Conservation (phyloP, 176 grass and related monocot species). For the Hordeum vulgare region DNA sequence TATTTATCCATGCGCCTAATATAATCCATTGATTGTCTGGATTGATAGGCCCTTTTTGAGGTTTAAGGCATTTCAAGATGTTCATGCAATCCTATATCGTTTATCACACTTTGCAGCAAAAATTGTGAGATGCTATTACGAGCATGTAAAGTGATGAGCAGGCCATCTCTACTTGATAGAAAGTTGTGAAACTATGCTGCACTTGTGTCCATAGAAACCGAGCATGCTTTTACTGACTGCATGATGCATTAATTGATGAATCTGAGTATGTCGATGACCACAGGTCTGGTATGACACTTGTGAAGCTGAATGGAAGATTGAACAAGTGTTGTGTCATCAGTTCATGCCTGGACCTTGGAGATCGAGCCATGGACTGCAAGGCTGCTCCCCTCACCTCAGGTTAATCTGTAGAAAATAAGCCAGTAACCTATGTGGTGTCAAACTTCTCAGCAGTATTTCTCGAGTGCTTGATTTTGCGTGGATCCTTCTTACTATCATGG, state of each 20-base stretch:
- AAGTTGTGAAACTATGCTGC: too few species aligned
- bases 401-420: neutral
- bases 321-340: slow-evolving; percentile 24
- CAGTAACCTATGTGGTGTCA: neutral
- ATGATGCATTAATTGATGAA: slow-evolving; percentile 17
- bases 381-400: slow-evolving; percentile 13
- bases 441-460: neutral
- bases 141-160: too few species aligned
- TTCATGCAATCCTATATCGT: too few species aligned
- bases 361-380: slow-evolving; percentile 19
- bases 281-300: neutral
- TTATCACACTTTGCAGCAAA: too few species aligned
- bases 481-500: neutral
- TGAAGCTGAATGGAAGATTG: slow-evolving; percentile 29
- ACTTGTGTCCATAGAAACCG: neutral
- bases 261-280: slow-evolving; percentile 32
- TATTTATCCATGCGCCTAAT: too few species aligned
- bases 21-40: too few species aligned
- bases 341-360: slow-evolving; percentile 23
- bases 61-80: too few species aligned
- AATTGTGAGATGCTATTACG: too few species aligned
- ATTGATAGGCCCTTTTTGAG: too few species aligned
- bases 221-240: neutral
- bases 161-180: too few species aligned
- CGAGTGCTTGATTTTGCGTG: neutral